Base-by-base conservation (phyloP, 192 early-diverging fungal genomes). In the Funneliformis mosseae region DNA sequence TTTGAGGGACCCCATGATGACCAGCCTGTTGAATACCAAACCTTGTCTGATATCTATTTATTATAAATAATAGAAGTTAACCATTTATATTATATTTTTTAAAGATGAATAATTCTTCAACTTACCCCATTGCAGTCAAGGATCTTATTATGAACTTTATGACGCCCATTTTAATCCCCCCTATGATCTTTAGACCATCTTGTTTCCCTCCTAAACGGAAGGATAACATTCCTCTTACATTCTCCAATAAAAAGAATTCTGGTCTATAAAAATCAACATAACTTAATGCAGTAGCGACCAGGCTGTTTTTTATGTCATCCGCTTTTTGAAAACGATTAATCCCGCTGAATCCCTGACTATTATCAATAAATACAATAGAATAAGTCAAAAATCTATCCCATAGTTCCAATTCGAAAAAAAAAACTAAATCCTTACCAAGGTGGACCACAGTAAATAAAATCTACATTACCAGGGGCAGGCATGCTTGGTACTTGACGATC, bases 381-480 rank as follows among this genome's bases (percentile, higher is more conserved):
- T 41, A 25, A 10, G 8, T 48, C 45, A 66, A 27, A 33, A 84
- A 25, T n/a, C n/a, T n/a, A n/a, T n/a, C n/a, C n/a, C n/a, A 80
- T 14, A 21, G 23, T 62, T n/a, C 23, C 60, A 67, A 81, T 23
- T 42, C 71, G 9, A 82, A 59, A 1, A 82, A n/a, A n/a, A n/a
- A n/a, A n/a, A n/a, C n/a, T 11, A 77, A 5, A 28, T 21, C 39
- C 70, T 76, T 70, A 82, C 84, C 92, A 93, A 4, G 92, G 91
- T 21, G 92, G 92, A 0, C 92, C 92, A 76, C 92, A 92, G 77
- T 93, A 93, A 43, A 93, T 91, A 82, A 93, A 89, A 78, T 92
- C 90, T 11, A 92, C 89, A 45, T 89, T 86, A 43, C 87, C 92
- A 1, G 90, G 89, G 18, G 79, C 79, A 7, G 92, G 92, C 89